These are phyloP conservation scores for Tremella mesenterica DNA, from an alignment of 768 basidiomycete genomes.

Conservation along the genomic window DNA sequence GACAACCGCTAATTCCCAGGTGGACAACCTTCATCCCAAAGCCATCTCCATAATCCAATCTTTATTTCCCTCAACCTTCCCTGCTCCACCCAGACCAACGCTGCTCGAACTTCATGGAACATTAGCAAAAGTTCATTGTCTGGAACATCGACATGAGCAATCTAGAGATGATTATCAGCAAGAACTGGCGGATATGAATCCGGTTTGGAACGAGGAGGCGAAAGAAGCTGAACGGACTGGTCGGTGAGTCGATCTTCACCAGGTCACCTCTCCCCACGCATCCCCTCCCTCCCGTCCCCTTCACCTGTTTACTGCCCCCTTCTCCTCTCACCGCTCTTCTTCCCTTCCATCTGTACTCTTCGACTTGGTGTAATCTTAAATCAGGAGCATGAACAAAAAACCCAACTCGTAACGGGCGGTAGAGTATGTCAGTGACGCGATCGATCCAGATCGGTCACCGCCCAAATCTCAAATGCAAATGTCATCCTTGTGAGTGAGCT, in stretches of 20 bases:
- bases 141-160: constrained; percentile 56
- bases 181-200: constrained; percentile 63
- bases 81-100: constrained; percentile 46
- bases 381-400: too few species aligned
- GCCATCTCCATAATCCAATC: constrained; percentile 45
- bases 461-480: too few species aligned
- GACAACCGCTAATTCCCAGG: too few species aligned
- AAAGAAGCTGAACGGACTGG: constrained; percentile 53
- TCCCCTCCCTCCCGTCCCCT: background rate
- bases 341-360: too few species aligned
- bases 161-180: constrained; percentile 65
- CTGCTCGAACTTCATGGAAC: constrained; percentile 85
- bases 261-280: background rate
- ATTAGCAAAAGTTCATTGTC: constrained; percentile 75
- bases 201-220: constrained; percentile 57
- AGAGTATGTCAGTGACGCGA: too few species aligned
- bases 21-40: constrained; percentile 89
- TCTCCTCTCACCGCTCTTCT: background rate
- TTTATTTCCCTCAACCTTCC: constrained; percentile 42
- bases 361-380: too few species aligned
- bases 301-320: background rate
- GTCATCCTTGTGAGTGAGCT: background rate
- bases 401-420: too few species aligned
- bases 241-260: constrained; percentile 9
- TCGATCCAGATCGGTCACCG: too few species aligned